Conservation (phyloP, 805 yeast genomes). For the Yarrowia alimentaria region DNA sequence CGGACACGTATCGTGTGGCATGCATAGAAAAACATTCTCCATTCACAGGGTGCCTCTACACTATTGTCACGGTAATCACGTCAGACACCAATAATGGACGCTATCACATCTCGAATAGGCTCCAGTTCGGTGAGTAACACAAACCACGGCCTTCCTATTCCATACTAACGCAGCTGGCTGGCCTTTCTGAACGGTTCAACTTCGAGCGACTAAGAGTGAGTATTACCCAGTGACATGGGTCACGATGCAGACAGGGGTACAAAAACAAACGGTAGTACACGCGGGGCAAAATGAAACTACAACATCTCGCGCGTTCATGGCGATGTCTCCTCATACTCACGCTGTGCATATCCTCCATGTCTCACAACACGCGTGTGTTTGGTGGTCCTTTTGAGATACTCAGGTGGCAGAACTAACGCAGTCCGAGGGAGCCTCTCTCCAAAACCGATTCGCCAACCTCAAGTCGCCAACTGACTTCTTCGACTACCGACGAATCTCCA, state of each 20-base stretch:
- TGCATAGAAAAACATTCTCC: constrained; percentile 19
- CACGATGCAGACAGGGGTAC: too few species aligned
- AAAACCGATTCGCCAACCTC: constrained; percentile 63
- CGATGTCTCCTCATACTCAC: too few species aligned
- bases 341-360: too few species aligned
- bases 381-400: too few species aligned
- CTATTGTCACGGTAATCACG: too few species aligned
- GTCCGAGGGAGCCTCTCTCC: constrained; percentile 47
- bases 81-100: constrained; percentile 10
- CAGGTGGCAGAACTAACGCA: constrained; percentile 34
- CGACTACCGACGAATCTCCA: constrained; percentile 82
- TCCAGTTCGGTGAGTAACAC: constrained; percentile 18
- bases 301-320: too few species aligned
- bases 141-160: too few species aligned
- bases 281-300: too few species aligned
- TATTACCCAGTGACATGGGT: constrained; percentile 29
- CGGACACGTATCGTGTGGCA: constrained; percentile 26
- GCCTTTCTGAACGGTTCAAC: constrained; percentile 49
- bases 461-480: constrained; percentile 93
- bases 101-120: constrained; percentile 27
- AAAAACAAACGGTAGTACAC: too few species aligned
- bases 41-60: too few species aligned
- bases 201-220: constrained; percentile 49
- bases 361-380: too few species aligned
- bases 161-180: constrained; percentile 34